Base-by-base conservation (phyloP, 2,329 filamentous ascomycete genomes). In the Apiospora kogelbergensis region DNA sequence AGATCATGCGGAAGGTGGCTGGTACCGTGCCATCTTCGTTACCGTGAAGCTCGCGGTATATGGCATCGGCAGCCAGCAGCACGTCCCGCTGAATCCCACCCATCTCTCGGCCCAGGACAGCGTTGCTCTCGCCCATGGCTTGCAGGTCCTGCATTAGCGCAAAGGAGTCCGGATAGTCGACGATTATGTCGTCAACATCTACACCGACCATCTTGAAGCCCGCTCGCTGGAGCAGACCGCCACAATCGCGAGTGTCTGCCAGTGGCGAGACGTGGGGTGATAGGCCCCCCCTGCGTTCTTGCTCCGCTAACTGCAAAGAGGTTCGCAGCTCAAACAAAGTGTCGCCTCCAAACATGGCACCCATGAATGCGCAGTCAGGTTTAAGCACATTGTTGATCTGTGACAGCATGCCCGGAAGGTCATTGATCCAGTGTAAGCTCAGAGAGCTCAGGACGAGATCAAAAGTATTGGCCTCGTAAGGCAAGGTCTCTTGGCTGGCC, bases 141-240 rank as follows among this genome's bases (percentile, higher is more conserved):
- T 98, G 95, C 68, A 99, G 83, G 80, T 99, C 96, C 74, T 91
- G 87, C 95, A 99, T 97, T 68, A 99, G 84, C 1, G 94, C 90
- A 82, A 97, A 97, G 0, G 88, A 92, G 80, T 95, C 90, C 0
- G 96, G 96, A 77, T 94, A 99, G 79, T 97, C 94, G 40, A 99
- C 94, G 37, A 98, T 89, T 66, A 99, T 97, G 80, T 99, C 96
- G 80, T 99, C 97, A 17, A 99, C 91, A 76, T 99, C 96, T 0
- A 99, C 94, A 0, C 97, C 99, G 74, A 98, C 85, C 84, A 99
- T 92, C 80, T 95, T 97, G 84, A 98, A 99, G 22, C 95, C 94
- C 0, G 95, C 93, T 71, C 91, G 90, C 74, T 93, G 92, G 71
- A 99, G 82, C 67, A 99, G 82, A 1, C 94, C 95, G 2, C 96